These are phyloP conservation scores for Lichina pygmaea DNA, from an alignment of 495 filamentous ascomycete species.

Conservation along the genomic window DNA sequence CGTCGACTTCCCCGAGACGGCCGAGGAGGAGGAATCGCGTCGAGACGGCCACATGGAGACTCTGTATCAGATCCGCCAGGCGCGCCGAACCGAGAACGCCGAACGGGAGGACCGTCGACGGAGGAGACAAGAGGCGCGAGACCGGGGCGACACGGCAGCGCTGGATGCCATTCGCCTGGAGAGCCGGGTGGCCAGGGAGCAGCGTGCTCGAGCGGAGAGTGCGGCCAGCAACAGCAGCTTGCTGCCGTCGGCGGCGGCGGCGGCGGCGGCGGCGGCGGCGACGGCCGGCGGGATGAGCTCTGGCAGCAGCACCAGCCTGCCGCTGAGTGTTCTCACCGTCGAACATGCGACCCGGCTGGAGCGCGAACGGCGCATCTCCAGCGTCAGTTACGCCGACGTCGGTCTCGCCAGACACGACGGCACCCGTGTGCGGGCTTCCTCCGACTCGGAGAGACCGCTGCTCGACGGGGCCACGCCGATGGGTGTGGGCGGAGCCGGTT, in stretches of 20 bases:
- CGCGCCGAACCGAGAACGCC: constrained; percentile 44
- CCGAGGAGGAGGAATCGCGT: constrained; percentile 45
- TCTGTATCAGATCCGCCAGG: constrained; percentile 65
- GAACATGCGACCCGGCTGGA: constrained; percentile 10
- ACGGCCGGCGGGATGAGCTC: not conserved
- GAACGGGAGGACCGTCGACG: constrained; percentile 51
- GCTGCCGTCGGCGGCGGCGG: constrained; percentile 3
- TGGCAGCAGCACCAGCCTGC: constrained; percentile 2
- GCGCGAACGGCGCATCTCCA: constrained; percentile 49
- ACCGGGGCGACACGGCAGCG: constrained; percentile 33
- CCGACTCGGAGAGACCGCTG: constrained; percentile 52
- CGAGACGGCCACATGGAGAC: constrained; percentile 87
- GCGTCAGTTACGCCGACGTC: constrained; percentile 63
- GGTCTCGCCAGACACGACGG: constrained; percentile 78
- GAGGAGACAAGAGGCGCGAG: constrained; percentile 37
- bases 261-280: not conserved
- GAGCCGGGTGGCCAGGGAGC: not conserved
- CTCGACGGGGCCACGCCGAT: constrained; percentile 44
- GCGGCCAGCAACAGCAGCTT: not conserved
- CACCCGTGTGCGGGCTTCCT: constrained; percentile 55
- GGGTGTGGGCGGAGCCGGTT: constrained; percentile 3
- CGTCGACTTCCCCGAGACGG: constrained; percentile 53
- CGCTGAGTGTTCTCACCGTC: not conserved
- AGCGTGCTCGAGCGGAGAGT: not conserved
- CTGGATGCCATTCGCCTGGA: constrained; percentile 29